Evolutionary conservation across 1,284 basidiomycete genomes (phyloP).

Genomic region (Boletus mariae): DNA sequence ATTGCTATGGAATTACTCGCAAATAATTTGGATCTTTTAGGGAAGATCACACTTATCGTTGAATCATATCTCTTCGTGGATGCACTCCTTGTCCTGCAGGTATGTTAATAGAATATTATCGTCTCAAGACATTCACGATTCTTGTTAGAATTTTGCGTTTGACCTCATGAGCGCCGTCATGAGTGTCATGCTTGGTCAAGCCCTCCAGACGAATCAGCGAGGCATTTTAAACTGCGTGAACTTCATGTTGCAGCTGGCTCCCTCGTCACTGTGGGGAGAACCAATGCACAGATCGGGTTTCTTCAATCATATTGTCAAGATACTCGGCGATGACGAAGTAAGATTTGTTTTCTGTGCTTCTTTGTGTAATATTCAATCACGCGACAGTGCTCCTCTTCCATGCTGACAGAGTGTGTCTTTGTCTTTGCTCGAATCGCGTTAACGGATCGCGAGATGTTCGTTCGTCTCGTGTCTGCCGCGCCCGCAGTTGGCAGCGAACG

Average conservation of each 20-base stretch:
- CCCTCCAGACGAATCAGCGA: conserved; percentile 52
- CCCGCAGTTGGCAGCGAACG: conserved; percentile 43
- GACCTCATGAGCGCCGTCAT: conserved; percentile 56
- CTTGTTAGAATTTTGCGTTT: conserved; percentile 43
- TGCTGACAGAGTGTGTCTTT: conserved; percentile 64
- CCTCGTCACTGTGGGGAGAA: conserved; percentile 63
- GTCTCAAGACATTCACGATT: conserved; percentile 4
- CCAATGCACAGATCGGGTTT: conserved; percentile 68
- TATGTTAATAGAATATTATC: conserved; percentile 30
- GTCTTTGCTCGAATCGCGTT: conserved; percentile 68
- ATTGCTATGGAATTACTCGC: conserved; percentile 57
- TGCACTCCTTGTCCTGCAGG: conserved; percentile 64
- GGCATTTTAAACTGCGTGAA: conserved; percentile 53
- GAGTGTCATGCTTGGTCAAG: conserved; percentile 46
- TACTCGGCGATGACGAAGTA: conserved; percentile 64
- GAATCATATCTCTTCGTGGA: conserved; percentile 82
- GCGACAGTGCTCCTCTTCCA: conserved; percentile 45
- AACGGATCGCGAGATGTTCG: conserved; percentile 59
- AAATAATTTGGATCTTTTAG: conserved; percentile 73
- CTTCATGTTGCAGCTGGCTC: conserved; percentile 59
- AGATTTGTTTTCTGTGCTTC: conserved; percentile 10
- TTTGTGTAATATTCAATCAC: conserved; percentile 13
- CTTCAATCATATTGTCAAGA: conserved; percentile 56
- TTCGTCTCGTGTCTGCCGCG: conserved; percentile 61
- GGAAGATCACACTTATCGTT: conserved; percentile 63